Base-by-base conservation (phyloP, 1,284 basidiomycete genomes). In the Phylloporus gajari region DNA sequence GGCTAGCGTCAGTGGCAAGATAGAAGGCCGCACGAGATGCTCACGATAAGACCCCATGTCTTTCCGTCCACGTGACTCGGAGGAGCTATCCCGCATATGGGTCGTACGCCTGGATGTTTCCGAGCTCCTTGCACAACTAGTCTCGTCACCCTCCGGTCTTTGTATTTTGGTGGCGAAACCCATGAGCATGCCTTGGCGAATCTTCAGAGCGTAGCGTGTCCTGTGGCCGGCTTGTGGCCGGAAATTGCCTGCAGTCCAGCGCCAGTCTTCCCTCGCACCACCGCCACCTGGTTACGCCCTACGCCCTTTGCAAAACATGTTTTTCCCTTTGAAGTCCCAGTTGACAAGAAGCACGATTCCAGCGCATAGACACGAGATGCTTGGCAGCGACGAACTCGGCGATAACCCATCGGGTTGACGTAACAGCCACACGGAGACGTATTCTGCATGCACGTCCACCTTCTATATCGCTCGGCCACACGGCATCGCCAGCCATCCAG, bases 371-470 rank as follows among this genome's bases (percentile, higher is more conserved):
- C 8, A 42, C 25, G 15, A 42, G 38, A 19, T 27, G n/a, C 61
- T 21, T 27, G n/a, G n/a, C 38, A 61, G 8, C 61, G 61, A 62
- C 6, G 23, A 60, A 38, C 59, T 35, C 32, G 35, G 59, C 35
- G 59, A 60, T 40, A n/a, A 42, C 42, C 60, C 60, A 62, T 27
- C 40, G 19, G 40, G 44, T 44, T 62, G 61, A 62, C 61, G 61
- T 62, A 62, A 62, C 61, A 8, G n/a, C 38, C n/a, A 62, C 25
- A 62, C n/a, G 11, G 4, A 62, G 38, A 42, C 40, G 61, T 44
- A 27, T 44, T 62, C 61, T 7, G 15, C n/a, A 62, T 40, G 40
- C 61, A 62, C 61, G 25, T 21, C 27, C 40, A 23, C 30, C 61
- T 62, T 62, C 19, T n/a, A 44, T 17, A 62, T 44, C 40, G 35